Evolutionary conservation across 1,284 basidiomycete species (phyloP).

Genomic region (Prillingera fragicola): DNA sequence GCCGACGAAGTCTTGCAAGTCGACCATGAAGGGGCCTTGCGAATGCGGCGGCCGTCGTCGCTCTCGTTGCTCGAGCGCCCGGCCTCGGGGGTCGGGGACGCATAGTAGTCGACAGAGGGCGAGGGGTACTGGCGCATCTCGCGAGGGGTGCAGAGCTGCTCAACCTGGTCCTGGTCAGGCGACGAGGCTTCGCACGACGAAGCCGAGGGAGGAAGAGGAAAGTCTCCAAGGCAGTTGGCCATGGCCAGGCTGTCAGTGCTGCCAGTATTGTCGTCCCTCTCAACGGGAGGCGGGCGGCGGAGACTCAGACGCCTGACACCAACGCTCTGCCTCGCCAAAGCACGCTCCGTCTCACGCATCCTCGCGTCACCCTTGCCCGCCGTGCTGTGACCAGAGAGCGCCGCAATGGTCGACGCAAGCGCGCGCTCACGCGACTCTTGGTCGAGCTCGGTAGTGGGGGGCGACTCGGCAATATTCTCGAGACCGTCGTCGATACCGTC

Average conservation of each 20-base stretch:
- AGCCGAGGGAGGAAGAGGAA: conserved; percentile 20
- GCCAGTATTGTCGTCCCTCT: neutral
- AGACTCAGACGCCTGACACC: neutral
- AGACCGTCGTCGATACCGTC: conserved; percentile 11
- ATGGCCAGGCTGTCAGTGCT: conserved; percentile 19
- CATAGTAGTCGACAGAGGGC: conserved; percentile 3
- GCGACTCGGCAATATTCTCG: conserved; percentile 12
- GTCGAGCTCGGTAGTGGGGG: conserved; percentile 1
- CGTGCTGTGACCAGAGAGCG: conserved; percentile 4
- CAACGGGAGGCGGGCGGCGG: neutral
- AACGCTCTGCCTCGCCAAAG: neutral
- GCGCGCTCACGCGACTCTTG: conserved; percentile 13
- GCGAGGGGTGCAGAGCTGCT: conserved; percentile 19
- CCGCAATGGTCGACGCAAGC: conserved; percentile 10
- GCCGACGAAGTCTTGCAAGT: conserved; percentile 15
- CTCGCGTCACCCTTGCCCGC: too few relatives aligned
- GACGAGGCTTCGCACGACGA: conserved; percentile 14
- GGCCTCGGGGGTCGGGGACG: neutral
- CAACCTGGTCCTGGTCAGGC: conserved; percentile 17
- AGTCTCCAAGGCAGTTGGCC: conserved; percentile 10
- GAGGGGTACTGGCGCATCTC: conserved; percentile 6
- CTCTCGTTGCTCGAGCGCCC: neutral
- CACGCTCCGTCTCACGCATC: too few relatives aligned
- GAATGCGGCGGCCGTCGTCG: conserved; percentile 4
- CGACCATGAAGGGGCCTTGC: conserved; percentile 15